phyloP scores from a whole-genome alignment of 345 rosid genomes.

The Brassica incana region DNA sequence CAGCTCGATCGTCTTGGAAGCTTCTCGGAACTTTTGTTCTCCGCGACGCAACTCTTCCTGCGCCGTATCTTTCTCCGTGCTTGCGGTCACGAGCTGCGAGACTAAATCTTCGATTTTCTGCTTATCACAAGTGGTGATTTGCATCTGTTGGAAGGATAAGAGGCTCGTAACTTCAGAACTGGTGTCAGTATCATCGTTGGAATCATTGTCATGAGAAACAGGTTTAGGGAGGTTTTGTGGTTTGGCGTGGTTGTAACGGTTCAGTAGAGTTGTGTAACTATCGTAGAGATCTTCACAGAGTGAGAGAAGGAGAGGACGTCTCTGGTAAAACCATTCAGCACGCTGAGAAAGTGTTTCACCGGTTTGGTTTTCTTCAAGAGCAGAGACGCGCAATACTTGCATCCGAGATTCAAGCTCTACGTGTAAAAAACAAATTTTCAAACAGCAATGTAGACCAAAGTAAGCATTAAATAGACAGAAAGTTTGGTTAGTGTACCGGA shows the following conservation, averaged over 20 bases:
- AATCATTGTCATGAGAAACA: not conserved
- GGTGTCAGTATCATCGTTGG: not conserved
- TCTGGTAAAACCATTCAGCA: conserved; percentile 59
- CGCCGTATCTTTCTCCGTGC: conserved; percentile 45
- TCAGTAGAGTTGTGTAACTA: conserved; percentile 45
- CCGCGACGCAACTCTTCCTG: conserved; percentile 34
- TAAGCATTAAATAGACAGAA: not conserved
- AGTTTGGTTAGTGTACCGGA: conserved; percentile 16
- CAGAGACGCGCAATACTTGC: conserved; percentile 25
- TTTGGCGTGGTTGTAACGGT: conserved; percentile 28
- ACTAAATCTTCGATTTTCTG: conserved; percentile 31
- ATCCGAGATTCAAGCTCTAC: conserved; percentile 32
- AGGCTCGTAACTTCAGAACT: conserved; percentile 14
- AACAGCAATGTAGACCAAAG: not conserved
- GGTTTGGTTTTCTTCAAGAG: conserved; percentile 19
- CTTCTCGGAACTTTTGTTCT: conserved; percentile 42
- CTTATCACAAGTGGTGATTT: conserved; percentile 7
- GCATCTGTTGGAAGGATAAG: conserved; percentile 25
- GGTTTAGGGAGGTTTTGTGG: conserved; percentile 20
- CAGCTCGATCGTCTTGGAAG: conserved; percentile 52
- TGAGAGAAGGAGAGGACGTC: conserved; percentile 56
- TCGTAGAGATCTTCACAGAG: conserved; percentile 61
- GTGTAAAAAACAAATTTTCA: not conserved
- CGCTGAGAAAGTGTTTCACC: conserved; percentile 56
- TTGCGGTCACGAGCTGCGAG: conserved; percentile 47